These are phyloP conservation scores for Polyporus tsugae DNA, from an alignment of 1,284 basidiomycete species.

Conservation along the genomic window DNA sequence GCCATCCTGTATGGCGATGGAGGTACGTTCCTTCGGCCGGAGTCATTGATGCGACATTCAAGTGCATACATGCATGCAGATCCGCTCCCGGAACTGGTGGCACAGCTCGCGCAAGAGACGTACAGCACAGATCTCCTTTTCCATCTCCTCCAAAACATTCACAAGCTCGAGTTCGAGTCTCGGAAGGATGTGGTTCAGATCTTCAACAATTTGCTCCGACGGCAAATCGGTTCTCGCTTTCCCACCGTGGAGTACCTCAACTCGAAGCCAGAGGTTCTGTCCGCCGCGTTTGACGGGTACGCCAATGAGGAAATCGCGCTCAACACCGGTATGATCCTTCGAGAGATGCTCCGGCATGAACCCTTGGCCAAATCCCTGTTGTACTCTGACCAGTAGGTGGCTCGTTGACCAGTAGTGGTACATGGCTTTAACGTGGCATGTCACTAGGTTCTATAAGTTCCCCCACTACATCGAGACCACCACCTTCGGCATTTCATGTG, in stretches of 20 bases:
- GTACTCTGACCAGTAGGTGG: constrained; percentile 88
- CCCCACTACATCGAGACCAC: constrained; percentile 97
- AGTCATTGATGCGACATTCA: constrained; percentile 12
- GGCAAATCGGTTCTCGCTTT: constrained; percentile 92
- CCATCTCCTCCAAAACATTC: constrained; percentile 84
- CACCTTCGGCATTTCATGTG: constrained; percentile 97
- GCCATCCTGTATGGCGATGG: constrained; percentile 87
- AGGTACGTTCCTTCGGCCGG: constrained; percentile 54
- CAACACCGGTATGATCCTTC: constrained; percentile 98
- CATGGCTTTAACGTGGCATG: not conserved
- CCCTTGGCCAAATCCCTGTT: constrained; percentile 90
- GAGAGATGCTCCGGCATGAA: constrained; percentile 97
- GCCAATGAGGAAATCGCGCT: constrained; percentile 94
- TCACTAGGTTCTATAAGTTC: constrained; percentile 92
- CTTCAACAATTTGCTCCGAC: constrained; percentile 93
- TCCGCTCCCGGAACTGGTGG: constrained; percentile 85
- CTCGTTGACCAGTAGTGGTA: constrained; percentile 4
- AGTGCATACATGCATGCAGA: constrained; percentile 52
- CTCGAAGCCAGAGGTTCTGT: constrained; percentile 88
- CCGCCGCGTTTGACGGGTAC: constrained; percentile 90
- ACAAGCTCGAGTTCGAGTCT: constrained; percentile 94
- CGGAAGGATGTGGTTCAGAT: constrained; percentile 98
- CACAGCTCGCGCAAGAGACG: constrained; percentile 95
- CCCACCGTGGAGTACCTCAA: constrained; percentile 96
- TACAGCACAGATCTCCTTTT: constrained; percentile 92